Evolutionary conservation across 495 filamentous ascomycete genomes (phyloP), one percentile per base, ranked within the genome.

Genomic region (Penicillium taxi): DNA sequence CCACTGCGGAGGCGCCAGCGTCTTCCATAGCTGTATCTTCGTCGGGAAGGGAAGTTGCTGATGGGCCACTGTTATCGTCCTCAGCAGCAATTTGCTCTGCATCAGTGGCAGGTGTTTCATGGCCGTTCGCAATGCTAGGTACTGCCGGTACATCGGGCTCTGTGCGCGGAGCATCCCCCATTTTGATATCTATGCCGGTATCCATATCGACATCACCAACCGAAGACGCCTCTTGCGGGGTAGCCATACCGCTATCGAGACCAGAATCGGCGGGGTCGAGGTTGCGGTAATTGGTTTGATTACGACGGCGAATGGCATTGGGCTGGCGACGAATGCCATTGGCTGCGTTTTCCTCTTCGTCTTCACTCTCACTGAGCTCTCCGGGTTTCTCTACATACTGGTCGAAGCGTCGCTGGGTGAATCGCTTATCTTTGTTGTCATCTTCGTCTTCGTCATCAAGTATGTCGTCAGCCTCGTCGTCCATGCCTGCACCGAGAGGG

Each of bases 401-500:
- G 41, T 99, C 93, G 71, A 86, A 86, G 39, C 80, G 74, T 7
- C 86, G 82, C 55, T 93, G 76, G 0, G 88, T 91, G 47, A 81
- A 74, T 9, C 91, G 81, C 43, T 70, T 73, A 50, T 99, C 93
- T 50, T 84, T 81, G 42, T 93, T 87, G 32, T 89, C 76, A 45
- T 96, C 91, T 35, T 91, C 91, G 37, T 96, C 90, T 2, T 82
- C 53, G 50, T 96, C 88, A 45, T 93, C 86, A 15, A 91, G 67
- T 44, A 82, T 77, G n/a, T 84, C 91, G 29, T 95, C 89, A 18
- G 83, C 79, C 27, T 95, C 89, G 36, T 94, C 86, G 35, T 79
- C 72, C 50, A 84, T 78, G 16, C 78, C 81, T 19, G 77, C 69
- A 9, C 84, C 50, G 19, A 70, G 48, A 1, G 81, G 72, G 15